phyloP scores from a whole-genome alignment of 257 asterid species.

The Phtheirospermum japonicum region DNA sequence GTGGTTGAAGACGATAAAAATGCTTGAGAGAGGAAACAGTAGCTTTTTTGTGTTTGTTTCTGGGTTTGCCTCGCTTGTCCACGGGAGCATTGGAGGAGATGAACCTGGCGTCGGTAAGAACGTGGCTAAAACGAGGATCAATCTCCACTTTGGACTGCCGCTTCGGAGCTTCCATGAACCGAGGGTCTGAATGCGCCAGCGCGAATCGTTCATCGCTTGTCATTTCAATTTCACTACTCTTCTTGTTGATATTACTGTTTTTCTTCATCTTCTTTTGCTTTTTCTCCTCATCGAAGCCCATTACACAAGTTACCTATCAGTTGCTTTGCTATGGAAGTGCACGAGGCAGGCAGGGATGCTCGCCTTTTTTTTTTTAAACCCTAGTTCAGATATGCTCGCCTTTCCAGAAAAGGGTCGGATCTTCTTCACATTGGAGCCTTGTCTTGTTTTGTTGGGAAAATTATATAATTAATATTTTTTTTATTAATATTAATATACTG shows the following conservation, averaged over 20 bases:
- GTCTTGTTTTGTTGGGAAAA: no score
- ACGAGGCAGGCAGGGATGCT: no score
- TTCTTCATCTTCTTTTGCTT: slow-evolving; percentile 33
- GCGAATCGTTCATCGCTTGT: slow-evolving; percentile 76
- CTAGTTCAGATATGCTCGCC: no score
- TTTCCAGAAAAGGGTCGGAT: no score
- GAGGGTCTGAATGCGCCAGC: slow-evolving; percentile 74
- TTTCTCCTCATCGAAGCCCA: no score
- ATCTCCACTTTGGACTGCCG: slow-evolving; percentile 61
- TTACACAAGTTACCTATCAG: no score
- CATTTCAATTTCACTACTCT: slow-evolving; percentile 25
- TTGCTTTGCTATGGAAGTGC: no score
- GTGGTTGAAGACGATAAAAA: slow-evolving; percentile 51
- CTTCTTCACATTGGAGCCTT: no score
- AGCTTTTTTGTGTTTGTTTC: slow-evolving; percentile 21
- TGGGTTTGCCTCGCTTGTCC: slow-evolving; percentile 82
- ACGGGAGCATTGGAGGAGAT: slow-evolving; percentile 52
- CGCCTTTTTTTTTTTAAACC: no score
- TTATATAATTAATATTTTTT: no score
- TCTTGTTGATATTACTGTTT: not conserved
- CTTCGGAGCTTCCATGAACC: slow-evolving; percentile 76
- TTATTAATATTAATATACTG: no score
- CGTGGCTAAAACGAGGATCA: slow-evolving; percentile 67
- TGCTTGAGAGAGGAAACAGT: slow-evolving; percentile 40
- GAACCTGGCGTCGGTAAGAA: slow-evolving; percentile 55